Conservation (phyloP, 2,329 filamentous ascomycete species). For the Erysiphe pisi region DNA sequence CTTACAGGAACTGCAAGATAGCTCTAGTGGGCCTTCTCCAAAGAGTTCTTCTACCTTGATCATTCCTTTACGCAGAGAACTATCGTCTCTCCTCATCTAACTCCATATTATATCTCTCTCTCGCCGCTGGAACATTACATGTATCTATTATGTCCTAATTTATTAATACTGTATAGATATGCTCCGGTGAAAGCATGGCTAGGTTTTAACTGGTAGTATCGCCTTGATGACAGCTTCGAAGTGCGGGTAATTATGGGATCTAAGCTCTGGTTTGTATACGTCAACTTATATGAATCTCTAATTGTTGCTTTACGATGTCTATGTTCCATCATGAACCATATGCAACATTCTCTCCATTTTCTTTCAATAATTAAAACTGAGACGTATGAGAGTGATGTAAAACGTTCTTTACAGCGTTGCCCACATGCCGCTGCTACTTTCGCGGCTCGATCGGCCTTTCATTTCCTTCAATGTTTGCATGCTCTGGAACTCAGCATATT, state of each 20-base stretch:
- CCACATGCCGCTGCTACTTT: no score
- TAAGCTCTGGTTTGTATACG: neutral
- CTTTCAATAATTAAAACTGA: neutral
- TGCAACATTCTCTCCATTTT: neutral
- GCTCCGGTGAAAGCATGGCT: neutral
- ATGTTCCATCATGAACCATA: neutral
- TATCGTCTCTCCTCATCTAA: no score
- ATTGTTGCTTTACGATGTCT: neutral
- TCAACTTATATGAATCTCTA: neutral
- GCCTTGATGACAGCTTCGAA: conserved; percentile 18
- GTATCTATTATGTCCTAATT: neutral
- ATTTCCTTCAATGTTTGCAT: no score
- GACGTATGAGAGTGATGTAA: neutral
- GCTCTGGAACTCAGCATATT: no score
- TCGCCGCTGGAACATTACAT: no score
- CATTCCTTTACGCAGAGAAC: no score
- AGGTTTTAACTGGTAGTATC: neutral
- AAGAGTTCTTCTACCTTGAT: no score
- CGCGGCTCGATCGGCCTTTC: no score
- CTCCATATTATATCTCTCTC: no score
- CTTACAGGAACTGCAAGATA: no score
- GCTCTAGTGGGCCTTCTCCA: no score
- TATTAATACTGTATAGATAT: neutral
- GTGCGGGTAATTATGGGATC: conserved; percentile 34
- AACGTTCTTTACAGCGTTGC: neutral